Conservation (phyloP, 1,284 basidiomycete genomes). For the Peniophora sp. region DNA sequence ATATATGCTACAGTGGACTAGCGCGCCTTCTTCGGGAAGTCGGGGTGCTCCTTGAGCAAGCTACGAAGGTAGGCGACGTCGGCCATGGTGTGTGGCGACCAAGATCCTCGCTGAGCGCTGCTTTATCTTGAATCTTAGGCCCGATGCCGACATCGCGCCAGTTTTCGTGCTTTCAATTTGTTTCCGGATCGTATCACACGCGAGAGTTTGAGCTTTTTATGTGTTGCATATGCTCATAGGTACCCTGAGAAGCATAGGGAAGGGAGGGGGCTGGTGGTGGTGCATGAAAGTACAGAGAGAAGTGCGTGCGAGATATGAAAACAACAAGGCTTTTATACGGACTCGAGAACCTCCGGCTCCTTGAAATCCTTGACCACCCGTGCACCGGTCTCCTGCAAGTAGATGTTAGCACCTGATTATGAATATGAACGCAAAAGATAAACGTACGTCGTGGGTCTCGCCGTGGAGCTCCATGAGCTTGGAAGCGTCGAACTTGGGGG, state of each 20-base stretch:
- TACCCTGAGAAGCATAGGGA: conserved; percentile 32
- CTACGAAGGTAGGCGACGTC: conserved; percentile 71
- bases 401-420: conserved; percentile 8
- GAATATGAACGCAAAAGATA: conserved; percentile 1
- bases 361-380: conserved; percentile 87
- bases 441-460: conserved; percentile 82
- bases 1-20: background rate
- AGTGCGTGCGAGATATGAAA: conserved; percentile 11
- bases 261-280: conserved; percentile 8
- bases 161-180: background rate
- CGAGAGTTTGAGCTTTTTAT: background rate
- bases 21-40: conserved; percentile 84
- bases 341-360: conserved; percentile 83
- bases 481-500: conserved; percentile 93
- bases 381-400: conserved; percentile 76
- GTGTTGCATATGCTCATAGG: conserved; percentile 27
- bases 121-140: background rate
- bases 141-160: too few relatives aligned
- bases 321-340: conserved; percentile 53
- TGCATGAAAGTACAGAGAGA: conserved; percentile 33
- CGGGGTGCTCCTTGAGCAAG: conserved; percentile 61
- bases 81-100: conserved; percentile 40
- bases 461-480: conserved; percentile 96
- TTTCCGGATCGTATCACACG: background rate
- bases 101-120: conserved; percentile 4